Percentiles rank a stretch among this genome's conserved stretches.
These are phyloP conservation scores for Fusarium mexicanum DNA, from an alignment of 2,329 filamentous ascomycete species.

Conservation along the genomic window DNA sequence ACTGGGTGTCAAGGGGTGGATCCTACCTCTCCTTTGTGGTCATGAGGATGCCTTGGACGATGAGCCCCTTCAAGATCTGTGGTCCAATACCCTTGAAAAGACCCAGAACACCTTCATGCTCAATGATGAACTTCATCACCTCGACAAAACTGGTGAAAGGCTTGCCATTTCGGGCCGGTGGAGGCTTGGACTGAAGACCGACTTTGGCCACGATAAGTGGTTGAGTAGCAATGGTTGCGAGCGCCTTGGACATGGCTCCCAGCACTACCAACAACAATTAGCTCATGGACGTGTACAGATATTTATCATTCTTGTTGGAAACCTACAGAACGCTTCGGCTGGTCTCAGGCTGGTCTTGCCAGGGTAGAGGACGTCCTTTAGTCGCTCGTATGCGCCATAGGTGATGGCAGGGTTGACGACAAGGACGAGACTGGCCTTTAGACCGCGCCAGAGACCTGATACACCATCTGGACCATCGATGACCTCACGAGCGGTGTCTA, in stretches of 20 bases:
- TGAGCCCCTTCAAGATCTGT: conserved; percentile 89
- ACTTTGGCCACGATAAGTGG: conserved; percentile 98
- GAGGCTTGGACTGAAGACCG: conserved; percentile 91
- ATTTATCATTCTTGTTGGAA: not conserved
- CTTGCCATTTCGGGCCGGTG: conserved; percentile 83
- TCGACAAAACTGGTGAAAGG: conserved; percentile 94
- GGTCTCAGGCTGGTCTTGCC: conserved; percentile 79
- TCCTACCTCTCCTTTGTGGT: conserved; percentile 95
- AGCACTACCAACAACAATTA: conserved; percentile 68
- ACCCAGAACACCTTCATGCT: conserved; percentile 84
- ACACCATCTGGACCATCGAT: conserved; percentile 90
- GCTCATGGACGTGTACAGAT: not conserved
- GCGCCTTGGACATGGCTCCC: conserved; percentile 89
- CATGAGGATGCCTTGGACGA: conserved; percentile 97
- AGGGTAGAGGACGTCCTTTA: conserved; percentile 81
- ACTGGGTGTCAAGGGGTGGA: not conserved
- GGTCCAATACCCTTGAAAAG: conserved; percentile 97
- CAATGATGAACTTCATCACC: conserved; percentile 92
- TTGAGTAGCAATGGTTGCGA: conserved; percentile 92
- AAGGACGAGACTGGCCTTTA: conserved; percentile 95
- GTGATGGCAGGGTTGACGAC: conserved; percentile 98
- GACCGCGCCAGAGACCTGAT: conserved; percentile 88
- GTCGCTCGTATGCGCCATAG: conserved; percentile 93
- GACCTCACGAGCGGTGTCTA: conserved; percentile 90
- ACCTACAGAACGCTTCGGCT: conserved; percentile 91